These are phyloP conservation scores for Oenanthe sinensis DNA, from an alignment of 129 eudicot genomes.

Conservation along the genomic window DNA sequence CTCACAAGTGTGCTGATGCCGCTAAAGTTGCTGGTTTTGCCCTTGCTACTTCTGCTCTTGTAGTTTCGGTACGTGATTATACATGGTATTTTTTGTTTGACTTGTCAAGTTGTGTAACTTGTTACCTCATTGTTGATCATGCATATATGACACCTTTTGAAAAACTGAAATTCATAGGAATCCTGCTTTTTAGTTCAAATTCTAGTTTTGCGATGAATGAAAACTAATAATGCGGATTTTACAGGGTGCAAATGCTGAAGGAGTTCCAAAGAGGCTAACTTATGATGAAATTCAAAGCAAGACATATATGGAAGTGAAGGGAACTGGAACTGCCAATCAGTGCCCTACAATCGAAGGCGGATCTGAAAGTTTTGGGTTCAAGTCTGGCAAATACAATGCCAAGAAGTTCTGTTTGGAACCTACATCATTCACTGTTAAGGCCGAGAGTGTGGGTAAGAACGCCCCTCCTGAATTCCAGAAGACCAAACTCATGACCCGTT, in stretches of 20 bases:
- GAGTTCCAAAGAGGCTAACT: constrained; percentile 69
- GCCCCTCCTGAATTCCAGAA: constrained; percentile 85
- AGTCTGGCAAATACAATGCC: constrained; percentile 81
- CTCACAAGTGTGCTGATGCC: constrained; percentile 68
- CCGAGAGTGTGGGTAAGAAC: constrained; percentile 69
- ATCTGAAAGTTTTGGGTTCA: constrained; percentile 47
- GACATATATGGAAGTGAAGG: constrained; percentile 84
- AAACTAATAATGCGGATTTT: not conserved
- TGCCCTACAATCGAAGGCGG: constrained; percentile 92
- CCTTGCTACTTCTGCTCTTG: constrained; percentile 86
- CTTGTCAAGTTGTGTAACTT: no score
- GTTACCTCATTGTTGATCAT: not conserved
- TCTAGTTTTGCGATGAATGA: not conserved
- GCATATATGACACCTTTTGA: not conserved
- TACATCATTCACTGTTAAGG: constrained; percentile 83
- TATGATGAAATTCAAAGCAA: constrained; percentile 87
- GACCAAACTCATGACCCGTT: constrained; percentile 92
- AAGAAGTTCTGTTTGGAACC: constrained; percentile 89
- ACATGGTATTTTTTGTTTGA: not conserved
- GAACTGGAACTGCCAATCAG: constrained; percentile 93
- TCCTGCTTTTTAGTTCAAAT: not conserved
- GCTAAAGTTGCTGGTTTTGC: constrained; percentile 91
- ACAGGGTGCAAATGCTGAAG: constrained; percentile 89
- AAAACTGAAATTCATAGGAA: not conserved
- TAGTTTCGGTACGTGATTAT: constrained; percentile 53